Evolutionary conservation across 805 yeast species (phyloP).

Genomic region (Cyberlindnera petersonii): DNA sequence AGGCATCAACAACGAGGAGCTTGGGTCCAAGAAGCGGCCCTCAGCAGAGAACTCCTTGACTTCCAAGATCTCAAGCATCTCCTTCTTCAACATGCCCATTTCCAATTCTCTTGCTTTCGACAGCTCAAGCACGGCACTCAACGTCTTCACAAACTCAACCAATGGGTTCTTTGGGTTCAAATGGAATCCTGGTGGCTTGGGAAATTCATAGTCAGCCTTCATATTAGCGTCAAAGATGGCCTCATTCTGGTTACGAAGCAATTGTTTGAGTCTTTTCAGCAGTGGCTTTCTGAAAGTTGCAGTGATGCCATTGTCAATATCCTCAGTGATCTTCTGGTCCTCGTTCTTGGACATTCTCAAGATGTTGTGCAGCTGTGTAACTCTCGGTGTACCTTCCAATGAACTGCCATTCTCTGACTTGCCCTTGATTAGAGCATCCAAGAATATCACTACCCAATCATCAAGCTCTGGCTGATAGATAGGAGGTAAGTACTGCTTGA

Average conservation of each 20-base stretch:
- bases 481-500: slow-evolving; percentile 67
- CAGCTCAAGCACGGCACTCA: slow-evolving; percentile 69
- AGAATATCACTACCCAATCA: slow-evolving; percentile 76
- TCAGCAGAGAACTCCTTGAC: slow-evolving; percentile 80
- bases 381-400: slow-evolving; percentile 50
- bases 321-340: slow-evolving; percentile 29
- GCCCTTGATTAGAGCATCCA: slow-evolving; percentile 61
- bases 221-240: slow-evolving; percentile 63
- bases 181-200: slow-evolving; percentile 72
- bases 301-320: slow-evolving; percentile 45
- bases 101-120: slow-evolving; percentile 65
- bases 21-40: slow-evolving; percentile 70
- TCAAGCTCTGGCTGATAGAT: slow-evolving; percentile 79
- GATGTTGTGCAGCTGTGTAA: slow-evolving; percentile 62
- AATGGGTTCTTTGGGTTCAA: slow-evolving; percentile 61
- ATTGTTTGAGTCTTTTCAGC: slow-evolving; percentile 57
- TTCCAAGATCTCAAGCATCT: slow-evolving; percentile 67
- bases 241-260: slow-evolving; percentile 69
- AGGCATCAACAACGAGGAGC: slow-evolving; percentile 60
- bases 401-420: slow-evolving; percentile 35
- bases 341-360: slow-evolving; percentile 40
- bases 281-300: slow-evolving; percentile 60
- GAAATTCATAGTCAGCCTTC: slow-evolving; percentile 65
- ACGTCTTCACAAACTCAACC: slow-evolving; percentile 69
- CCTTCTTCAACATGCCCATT: slow-evolving; percentile 69